Evolutionary conservation across 129 eudicot genomes (phyloP), one percentile per base, ranked within the genome.

Genomic region (Scalesia atractyloides): DNA sequence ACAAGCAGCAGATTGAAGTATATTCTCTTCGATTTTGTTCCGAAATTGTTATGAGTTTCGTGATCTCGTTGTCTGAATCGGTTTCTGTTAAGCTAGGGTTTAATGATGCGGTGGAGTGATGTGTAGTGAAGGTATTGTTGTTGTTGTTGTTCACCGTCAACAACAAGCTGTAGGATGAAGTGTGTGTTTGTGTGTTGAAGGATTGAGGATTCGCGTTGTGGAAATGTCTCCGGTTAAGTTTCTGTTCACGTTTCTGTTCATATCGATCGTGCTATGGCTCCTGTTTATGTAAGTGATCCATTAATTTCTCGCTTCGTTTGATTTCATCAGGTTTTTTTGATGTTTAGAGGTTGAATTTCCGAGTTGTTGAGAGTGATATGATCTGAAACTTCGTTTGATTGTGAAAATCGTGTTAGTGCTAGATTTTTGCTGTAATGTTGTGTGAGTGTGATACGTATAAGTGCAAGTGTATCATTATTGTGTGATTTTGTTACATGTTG

Each of bases 181-280:
- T 6, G 10, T 39, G 11, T 6, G 44, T 9, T 39, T 39, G 9
- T 41, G 16, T 68, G 61, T 69, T 26, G 62, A 51, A 51, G 41
- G 9, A 13, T 61, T 41, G 66, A 47, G 68, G 68, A 76, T 76
- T 76, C 67, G 80, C 22, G 57, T 33, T 52, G 73, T 46, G 7
- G 74, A 62, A 33, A 78, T 78, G 76, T 92, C 98, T 13, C 98
- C 98, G 82, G 96, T 86, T 71, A 89, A 85, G 43, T 92, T 92
- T 75, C 39, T 92, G 75, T 92, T 89, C 49, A 88, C 89, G 72
- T 92, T 92, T 82, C 79, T 92, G 41, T 83, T 87, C 74, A 74
- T 87, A 33, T 92, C 98, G 69, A 83, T 92, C 81, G 81, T 87
- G 30, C 70, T 90, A 76, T 92, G 98, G 98, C 88, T 89, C 39